These are phyloP conservation scores for Diaporthe sp. DNA, from an alignment of 2,329 filamentous ascomycete species.

Conservation along the genomic window DNA sequence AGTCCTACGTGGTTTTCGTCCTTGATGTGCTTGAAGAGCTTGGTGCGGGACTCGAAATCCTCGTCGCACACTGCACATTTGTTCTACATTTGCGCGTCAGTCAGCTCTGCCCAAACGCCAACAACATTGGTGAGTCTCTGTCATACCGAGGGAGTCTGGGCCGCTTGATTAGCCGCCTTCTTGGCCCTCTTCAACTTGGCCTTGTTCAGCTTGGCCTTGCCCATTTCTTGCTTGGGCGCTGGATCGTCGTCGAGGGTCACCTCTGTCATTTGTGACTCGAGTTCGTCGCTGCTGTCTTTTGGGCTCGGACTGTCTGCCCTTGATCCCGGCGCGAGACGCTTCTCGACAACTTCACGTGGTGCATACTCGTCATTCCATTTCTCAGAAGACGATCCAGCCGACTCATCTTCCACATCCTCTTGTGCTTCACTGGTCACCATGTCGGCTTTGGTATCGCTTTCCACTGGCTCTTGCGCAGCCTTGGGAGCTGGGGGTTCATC, in stretches of 20 bases:
- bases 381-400: slow-evolving; percentile 37
- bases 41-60: slow-evolving; percentile 73
- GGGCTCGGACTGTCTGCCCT: slow-evolving; percentile 3
- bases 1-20: slow-evolving; percentile 76
- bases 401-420: slow-evolving; percentile 28
- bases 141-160: slow-evolving; percentile 45
- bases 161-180: slow-evolving; percentile 59
- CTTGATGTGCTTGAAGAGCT: slow-evolving; percentile 81
- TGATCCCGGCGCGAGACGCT: slow-evolving; percentile 30
- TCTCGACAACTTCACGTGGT: slow-evolving; percentile 58
- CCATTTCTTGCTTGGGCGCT: slow-evolving; percentile 56
- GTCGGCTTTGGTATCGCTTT: background rate
- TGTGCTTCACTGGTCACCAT: background rate
- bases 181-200: slow-evolving; percentile 65
- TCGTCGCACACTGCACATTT: slow-evolving; percentile 61
- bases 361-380: slow-evolving; percentile 60
- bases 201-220: slow-evolving; percentile 67
- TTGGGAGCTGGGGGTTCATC: background rate
- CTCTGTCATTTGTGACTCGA: slow-evolving; percentile 44
- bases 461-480: background rate
- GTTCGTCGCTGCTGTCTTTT: slow-evolving; percentile 33
- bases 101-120: slow-evolving; percentile 13
- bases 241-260: slow-evolving; percentile 48
- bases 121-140: background rate
- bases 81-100: slow-evolving; percentile 49